A percentile compares a stretch with the other conserved stretches of the same genome.
Conservation (phyloP, 352 stramenopile species). For the Phytophthora idaei region DNA sequence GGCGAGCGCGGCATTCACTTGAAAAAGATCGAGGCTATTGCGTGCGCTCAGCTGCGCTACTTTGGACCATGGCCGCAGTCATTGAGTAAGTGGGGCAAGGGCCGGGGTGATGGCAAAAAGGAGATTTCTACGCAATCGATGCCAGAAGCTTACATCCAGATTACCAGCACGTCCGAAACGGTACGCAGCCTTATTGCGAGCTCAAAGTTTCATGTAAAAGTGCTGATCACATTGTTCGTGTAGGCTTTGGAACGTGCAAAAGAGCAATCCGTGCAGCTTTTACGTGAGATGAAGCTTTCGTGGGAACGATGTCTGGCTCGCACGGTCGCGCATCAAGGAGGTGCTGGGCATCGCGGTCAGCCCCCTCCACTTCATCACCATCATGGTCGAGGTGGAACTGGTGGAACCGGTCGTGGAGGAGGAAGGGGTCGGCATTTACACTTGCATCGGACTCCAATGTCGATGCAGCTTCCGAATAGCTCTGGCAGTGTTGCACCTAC, state of each 20-base stretch:
- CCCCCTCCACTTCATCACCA: slow-evolving; percentile 27
- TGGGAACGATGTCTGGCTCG: slow-evolving; percentile 53
- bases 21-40: slow-evolving; percentile 64
- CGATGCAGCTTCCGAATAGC: slow-evolving; percentile 20
- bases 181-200: slow-evolving; percentile 25
- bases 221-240: slow-evolving; percentile 8
- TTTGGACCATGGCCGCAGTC: slow-evolving; percentile 45
- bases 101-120: slow-evolving; percentile 14
- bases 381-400: slow-evolving; percentile 11
- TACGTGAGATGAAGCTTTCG: slow-evolving; percentile 60
- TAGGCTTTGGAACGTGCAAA: slow-evolving; percentile 48
- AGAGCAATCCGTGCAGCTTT: slow-evolving; percentile 50
- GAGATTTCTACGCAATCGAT: slow-evolving; percentile 16
- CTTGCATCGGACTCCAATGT: slow-evolving; percentile 28
- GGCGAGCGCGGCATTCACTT: slow-evolving; percentile 68
- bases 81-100: slow-evolving; percentile 31
- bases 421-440: slow-evolving; percentile 32
- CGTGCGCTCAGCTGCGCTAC: slow-evolving; percentile 64
- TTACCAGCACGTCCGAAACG: slow-evolving; percentile 56
- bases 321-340: slow-evolving; percentile 6
- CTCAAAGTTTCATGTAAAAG: slow-evolving; percentile 4
- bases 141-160: slow-evolving; percentile 54
- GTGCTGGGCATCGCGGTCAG: slow-evolving; percentile 16
- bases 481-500: not conserved
- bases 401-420: slow-evolving; percentile 14